Conservation (phyloP, 371 early-diverging fungal genomes). For the Zopfochytrium polystomum region DNA sequence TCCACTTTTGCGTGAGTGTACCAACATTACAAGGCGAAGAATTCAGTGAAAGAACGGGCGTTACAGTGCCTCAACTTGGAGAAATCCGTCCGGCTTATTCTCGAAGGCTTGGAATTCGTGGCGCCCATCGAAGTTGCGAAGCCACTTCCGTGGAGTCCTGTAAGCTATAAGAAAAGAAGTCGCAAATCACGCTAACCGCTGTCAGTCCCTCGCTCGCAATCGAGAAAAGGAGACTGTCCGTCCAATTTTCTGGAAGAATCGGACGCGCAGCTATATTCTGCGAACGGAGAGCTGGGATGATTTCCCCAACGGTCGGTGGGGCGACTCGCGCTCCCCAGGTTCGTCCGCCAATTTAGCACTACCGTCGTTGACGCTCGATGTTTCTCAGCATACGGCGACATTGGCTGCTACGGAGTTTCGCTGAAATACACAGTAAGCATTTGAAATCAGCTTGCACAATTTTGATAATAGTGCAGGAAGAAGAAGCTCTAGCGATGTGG, state of each 20-base stretch:
- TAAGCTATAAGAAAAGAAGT: constrained; percentile 34
- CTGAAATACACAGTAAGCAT: constrained; percentile 62
- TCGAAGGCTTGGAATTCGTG: constrained; percentile 76
- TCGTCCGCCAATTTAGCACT: no score
- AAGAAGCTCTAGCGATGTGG: constrained; percentile 68
- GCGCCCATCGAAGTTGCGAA: constrained; percentile 73
- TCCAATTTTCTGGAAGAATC: constrained; percentile 97
- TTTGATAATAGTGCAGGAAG: constrained; percentile 14
- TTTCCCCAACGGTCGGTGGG: constrained; percentile 98
- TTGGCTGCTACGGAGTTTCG: constrained; percentile 85
- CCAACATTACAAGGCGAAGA: neutral
- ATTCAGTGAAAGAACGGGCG: neutral
- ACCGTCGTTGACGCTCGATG: neutral
- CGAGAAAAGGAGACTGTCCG: constrained; percentile 91
- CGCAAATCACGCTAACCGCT: constrained; percentile 3
- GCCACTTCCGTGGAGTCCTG: constrained; percentile 91
- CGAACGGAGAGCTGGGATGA: constrained; percentile 97
- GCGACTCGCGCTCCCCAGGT: constrained; percentile 81
- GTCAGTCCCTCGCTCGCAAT: constrained; percentile 67
- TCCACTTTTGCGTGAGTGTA: constrained; percentile 43
- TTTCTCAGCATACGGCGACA: constrained; percentile 86
- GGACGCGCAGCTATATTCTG: constrained; percentile 83
- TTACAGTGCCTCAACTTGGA: constrained; percentile 87
- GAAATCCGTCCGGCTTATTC: constrained; percentile 73
- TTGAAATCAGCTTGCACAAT: constrained; percentile 6